Evolutionary conservation across 2,329 filamentous ascomycete genomes (phyloP), one percentile per base, ranked within the genome.

Genomic region (Talaromyces sp.): DNA sequence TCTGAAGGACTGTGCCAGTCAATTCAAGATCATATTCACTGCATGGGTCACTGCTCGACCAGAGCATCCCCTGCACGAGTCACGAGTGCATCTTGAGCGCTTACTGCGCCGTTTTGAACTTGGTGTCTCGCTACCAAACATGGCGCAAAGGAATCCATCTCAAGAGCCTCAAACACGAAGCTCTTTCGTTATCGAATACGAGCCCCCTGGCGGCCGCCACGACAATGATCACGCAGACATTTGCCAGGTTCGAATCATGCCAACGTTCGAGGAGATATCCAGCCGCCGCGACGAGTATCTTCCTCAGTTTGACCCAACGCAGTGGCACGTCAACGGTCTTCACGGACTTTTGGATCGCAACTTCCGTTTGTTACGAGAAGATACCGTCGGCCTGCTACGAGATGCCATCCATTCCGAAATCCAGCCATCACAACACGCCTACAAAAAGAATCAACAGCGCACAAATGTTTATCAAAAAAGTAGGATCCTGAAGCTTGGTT

Each of bases 171-270:
- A 61, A 23, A 23, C 37, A 11, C 25, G 57, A 18, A 59, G 48
- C 8, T n/a, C 58, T 1, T 71, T 70, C 59, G 52, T 66, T 2
- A 63, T 64, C 0, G 55, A 60, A 6, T 52, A 42, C 16, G 63
- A 70, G 0, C 63, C 65, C 1, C 67, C 72, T 11, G 72, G 74
- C 0, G 70, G 70, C 1, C 68, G 76, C 11, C 76, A 78, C 60
- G 69, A 77, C 39, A 78, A 78, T 63, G 76, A 78, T 61, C 64
- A 72, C 50, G 50, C 62, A 3, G 68, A 76, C 55, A 75, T 76
- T 44, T 68, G 68, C 44, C 58, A 68, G 0, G 74, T 78, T 28
- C 63, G 66, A 14, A 73, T 78, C 46, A 68, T 78, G 65, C 76
- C 76, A 1, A 77, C 72, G 1, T 66, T 68, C 2, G 65, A 75